Evolutionary conservation across 768 basidiomycete genomes (phyloP).

Genomic region (Suillus sp.): DNA sequence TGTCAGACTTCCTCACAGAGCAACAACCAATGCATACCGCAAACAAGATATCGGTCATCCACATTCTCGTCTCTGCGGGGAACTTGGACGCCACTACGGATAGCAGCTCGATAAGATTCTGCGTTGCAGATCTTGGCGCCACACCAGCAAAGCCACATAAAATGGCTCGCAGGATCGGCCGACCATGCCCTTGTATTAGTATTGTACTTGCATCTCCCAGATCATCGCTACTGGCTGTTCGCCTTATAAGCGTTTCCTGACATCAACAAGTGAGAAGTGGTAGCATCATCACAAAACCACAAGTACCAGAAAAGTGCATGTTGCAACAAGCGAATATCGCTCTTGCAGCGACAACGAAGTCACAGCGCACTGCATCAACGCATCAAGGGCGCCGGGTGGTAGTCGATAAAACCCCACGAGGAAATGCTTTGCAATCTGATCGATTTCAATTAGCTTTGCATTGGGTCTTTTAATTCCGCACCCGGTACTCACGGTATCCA

Average conservation of each 20-base stretch:
- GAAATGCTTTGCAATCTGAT: slow-evolving; percentile 1
- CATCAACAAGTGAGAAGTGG: background rate
- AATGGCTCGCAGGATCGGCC: slow-evolving; percentile 68
- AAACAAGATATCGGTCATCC: slow-evolving; percentile 75
- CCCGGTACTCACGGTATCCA: slow-evolving; percentile 61
- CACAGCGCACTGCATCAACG: slow-evolving; percentile 69
- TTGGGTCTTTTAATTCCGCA: background rate
- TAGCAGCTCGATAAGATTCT: slow-evolving; percentile 83
- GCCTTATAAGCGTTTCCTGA: slow-evolving; percentile 66
- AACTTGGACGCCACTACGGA: slow-evolving; percentile 63
- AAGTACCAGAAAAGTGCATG: slow-evolving; percentile 81
- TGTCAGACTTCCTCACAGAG: slow-evolving; percentile 10
- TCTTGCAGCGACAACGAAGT: slow-evolving; percentile 73
- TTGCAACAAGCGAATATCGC: slow-evolving; percentile 81
- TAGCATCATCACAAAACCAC: slow-evolving; percentile 1
- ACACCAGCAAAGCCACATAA: slow-evolving; percentile 81
- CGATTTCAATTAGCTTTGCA: background rate
- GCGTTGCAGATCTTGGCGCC: slow-evolving; percentile 80
- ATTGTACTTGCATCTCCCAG: slow-evolving; percentile 57
- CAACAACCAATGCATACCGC: slow-evolving; percentile 43
- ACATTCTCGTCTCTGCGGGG: slow-evolving; percentile 55
- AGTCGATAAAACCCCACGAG: slow-evolving; percentile 60
- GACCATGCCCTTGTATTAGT: slow-evolving; percentile 58
- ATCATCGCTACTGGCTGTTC: slow-evolving; percentile 64
- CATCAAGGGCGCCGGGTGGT: slow-evolving; percentile 62